These are phyloP conservation scores for Zygnema cylindricum DNA, from an alignment of 139 green algal genomes.

Conservation along the genomic window DNA sequence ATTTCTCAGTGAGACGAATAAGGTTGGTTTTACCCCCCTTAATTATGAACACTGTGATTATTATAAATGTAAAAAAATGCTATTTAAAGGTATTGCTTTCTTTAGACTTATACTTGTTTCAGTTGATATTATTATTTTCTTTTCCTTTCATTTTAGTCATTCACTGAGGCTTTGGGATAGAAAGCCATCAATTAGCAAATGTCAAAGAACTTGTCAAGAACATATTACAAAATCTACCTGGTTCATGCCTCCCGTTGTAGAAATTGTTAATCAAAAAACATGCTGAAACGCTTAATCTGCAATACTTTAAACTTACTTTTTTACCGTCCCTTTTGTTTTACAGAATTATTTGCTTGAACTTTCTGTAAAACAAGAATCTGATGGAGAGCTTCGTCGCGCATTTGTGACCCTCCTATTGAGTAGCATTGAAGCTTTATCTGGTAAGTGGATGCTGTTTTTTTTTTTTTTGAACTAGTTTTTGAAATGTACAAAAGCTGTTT, in stretches of 20 bases:
- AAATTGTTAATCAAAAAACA: too few species aligned
- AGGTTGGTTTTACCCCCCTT: slow-evolving; percentile 24
- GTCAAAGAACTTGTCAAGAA: too few species aligned
- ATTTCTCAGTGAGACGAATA: slow-evolving; percentile 42
- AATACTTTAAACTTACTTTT: too few species aligned
- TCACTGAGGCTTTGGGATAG: not conserved
- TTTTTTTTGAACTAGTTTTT: too few species aligned
- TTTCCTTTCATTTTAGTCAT: slow-evolving; percentile 3
- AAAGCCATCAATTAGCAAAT: too few species aligned
- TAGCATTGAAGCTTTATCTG: not conserved
- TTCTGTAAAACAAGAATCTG: not conserved
- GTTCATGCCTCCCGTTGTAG: too few species aligned
- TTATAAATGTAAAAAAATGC: too few species aligned
- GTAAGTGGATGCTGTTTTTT: too few species aligned
- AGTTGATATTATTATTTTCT: not conserved
- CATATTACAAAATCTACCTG: too few species aligned
- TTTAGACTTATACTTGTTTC: not conserved
- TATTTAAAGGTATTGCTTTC: not conserved
- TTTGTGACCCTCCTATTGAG: not conserved
- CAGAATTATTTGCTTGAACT: slow-evolving; percentile 12
- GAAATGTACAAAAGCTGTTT: too few species aligned
- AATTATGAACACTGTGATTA: slow-evolving; percentile 4
- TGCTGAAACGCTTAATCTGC: too few species aligned
- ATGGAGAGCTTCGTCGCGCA: not conserved
- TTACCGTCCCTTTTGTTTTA: not conserved